These are phyloP conservation scores for Colletotrichum sp. DNA, from an alignment of 2,329 filamentous ascomycete species.

Conservation along the genomic window DNA sequence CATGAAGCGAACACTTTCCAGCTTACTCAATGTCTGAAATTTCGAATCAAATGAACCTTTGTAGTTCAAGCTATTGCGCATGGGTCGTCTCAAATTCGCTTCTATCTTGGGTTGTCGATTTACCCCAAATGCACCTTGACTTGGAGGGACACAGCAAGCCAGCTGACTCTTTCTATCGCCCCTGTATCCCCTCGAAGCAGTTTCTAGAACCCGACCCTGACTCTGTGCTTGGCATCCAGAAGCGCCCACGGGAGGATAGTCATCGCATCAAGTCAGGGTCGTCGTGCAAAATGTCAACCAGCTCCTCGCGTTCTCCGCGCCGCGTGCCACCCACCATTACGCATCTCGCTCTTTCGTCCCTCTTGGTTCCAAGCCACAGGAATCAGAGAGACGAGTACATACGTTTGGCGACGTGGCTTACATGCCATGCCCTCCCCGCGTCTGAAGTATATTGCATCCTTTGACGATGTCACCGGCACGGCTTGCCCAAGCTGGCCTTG, in stretches of 20 bases:
- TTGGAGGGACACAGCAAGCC: background rate
- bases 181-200: background rate
- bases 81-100: background rate
- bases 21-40: background rate
- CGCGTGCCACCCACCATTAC: background rate
- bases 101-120: background rate
- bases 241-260: background rate
- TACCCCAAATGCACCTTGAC: background rate
- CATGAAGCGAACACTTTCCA: background rate
- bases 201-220: background rate
- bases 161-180: background rate
- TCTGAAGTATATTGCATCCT: background rate
- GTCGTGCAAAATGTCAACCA: background rate
- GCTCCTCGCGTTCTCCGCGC: background rate
- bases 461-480: background rate
- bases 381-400: background rate
- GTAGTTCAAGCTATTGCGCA: background rate
- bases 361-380: background rate
- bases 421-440: background rate
- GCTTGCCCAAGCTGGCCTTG: background rate
- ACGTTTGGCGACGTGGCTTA: background rate
- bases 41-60: background rate
- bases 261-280: background rate
- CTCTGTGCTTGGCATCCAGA: background rate
- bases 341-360: background rate